Base-by-base conservation (phyloP, 1,284 basidiomycete genomes). In the Volvariella surrecta region DNA sequence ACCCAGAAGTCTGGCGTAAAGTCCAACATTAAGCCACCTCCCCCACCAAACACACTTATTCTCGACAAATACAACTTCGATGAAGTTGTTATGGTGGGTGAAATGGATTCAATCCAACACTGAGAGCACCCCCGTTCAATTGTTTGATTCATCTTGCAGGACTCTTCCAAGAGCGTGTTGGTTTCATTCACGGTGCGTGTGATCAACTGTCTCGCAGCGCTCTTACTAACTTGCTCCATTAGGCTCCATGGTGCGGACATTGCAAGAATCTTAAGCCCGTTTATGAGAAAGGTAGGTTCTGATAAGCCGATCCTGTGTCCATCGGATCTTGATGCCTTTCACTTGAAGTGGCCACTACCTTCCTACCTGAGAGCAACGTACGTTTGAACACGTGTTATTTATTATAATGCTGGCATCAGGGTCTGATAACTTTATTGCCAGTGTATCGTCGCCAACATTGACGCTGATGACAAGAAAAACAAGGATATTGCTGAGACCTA, bases 401-500 rank as follows among this genome's bases (percentile, higher is more conserved):
- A 34, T 19, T 31, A 22, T 19, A 22, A 10, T 20, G 3, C 32
- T 45, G n/a, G n/a, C n/a, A n/a, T n/a, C 4, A 18, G 18, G 30
- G 42, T 32, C 18, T 31, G 32, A 32, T 34, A 31, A 39, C 24
- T 42, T 34, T 32, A 53, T 40, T 52, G 42, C n/a, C 51, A 89
- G 79, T 91, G 89, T 57, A 64, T 95, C 45, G 76, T 98, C 44
- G 93, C 91, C 20, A 90, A 95, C 61, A 70, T 97, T 52, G 83
- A 99, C 63, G 92, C 87, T 20, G 92, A 98, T 59, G 84, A 86
- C 42, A 74, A 79, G 48, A 70, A 72, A 54, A 95, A 96, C 73
- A 74, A 76, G 54, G 76, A 73, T 19, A 64, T 97, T 45, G 82
- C 85, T n/a, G 54, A 63, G 39, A 76, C 79, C 54, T 93, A 91